Percentiles rank a stretch among this genome's conserved stretches.
These are phyloP conservation scores for Acidomyces sp. DNA, from an alignment of 495 filamentous ascomycete genomes.

Conservation along the genomic window DNA sequence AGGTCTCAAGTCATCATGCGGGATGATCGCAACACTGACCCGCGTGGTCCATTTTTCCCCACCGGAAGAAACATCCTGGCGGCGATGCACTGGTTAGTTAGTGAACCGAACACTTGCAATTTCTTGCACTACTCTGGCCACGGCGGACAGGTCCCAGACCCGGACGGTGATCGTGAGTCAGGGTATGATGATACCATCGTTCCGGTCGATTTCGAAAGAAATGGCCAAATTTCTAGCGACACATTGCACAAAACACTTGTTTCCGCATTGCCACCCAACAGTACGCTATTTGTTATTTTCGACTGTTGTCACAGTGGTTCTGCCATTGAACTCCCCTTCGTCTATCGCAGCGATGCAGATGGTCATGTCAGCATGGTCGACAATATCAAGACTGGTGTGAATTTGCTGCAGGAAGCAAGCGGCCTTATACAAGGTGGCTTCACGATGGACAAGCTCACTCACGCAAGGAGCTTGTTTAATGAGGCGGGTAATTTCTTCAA, in stretches of 20 bases:
- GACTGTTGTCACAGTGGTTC: conserved; percentile 54
- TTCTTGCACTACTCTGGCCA: conserved; percentile 50
- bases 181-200: conserved; percentile 44
- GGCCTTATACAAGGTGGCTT: conserved; percentile 42
- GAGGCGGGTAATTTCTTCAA: conserved; percentile 44
- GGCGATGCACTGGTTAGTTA: conserved; percentile 45
- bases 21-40: conserved; percentile 35
- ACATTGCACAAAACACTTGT: conserved; percentile 41
- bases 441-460: conserved; percentile 33
- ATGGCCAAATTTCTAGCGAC: conserved; percentile 42
- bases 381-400: conserved; percentile 40
- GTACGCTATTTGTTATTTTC: conserved; percentile 44
- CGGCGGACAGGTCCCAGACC: conserved; percentile 31
- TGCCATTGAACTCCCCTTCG: conserved; percentile 45
- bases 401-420: conserved; percentile 33
- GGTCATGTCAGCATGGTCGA: conserved; percentile 44
- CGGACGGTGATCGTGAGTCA: conserved; percentile 24
- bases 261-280: conserved; percentile 36
- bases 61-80: conserved; percentile 43
- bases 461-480: conserved; percentile 40
- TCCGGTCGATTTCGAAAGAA: conserved; percentile 39
- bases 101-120: conserved; percentile 35
- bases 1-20: conserved; percentile 43
- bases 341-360: conserved; percentile 38
- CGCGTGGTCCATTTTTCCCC: conserved; percentile 34